phyloP scores from a whole-genome alignment of 805 yeast species.

The Wickerhamomyces silvicola region DNA sequence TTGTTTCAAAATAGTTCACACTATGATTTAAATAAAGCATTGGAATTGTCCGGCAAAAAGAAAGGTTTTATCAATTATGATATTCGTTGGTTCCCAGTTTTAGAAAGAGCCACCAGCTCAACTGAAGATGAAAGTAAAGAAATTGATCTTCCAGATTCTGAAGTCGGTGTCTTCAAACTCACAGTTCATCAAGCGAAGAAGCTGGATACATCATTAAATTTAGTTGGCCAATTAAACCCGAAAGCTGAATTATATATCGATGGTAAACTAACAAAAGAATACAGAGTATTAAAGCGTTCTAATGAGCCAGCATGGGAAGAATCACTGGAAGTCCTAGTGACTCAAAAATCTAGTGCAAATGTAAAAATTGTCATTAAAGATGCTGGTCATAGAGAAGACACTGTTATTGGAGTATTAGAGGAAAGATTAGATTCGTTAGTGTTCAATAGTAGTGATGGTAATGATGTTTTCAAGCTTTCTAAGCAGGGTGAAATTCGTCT shows the following conservation, averaged over 20 bases:
- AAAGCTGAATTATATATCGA: conserved; percentile 62
- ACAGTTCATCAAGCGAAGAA: conserved; percentile 53
- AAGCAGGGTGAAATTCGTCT: conserved; percentile 53
- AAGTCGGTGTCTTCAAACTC: conserved; percentile 67
- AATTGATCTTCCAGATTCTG: conserved; percentile 42
- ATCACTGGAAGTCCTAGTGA: conserved; percentile 52
- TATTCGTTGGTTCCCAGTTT: conserved; percentile 33
- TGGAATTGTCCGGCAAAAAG: conserved; percentile 39
- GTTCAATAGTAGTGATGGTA: conserved; percentile 40
- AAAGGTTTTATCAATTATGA: conserved; percentile 60
- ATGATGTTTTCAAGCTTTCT: conserved; percentile 40
- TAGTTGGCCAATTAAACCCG: conserved; percentile 44
- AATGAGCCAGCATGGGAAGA: conserved; percentile 74
- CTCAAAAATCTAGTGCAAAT: conserved; percentile 51
- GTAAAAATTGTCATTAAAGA: conserved; percentile 57
- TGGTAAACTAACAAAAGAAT: conserved; percentile 45
- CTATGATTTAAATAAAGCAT: conserved; percentile 16
- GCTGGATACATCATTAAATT: conserved; percentile 45
- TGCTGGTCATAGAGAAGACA: conserved; percentile 39
- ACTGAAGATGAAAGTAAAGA: conserved; percentile 24
- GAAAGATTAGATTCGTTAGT: conserved; percentile 36
- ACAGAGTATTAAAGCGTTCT: conserved; percentile 57
- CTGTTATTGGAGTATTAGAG: conserved; percentile 48
- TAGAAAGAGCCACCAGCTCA: conserved; percentile 13
- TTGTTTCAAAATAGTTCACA: conserved; percentile 48